Base-by-base conservation (phyloP, 1,284 basidiomycete species). In the Ganoderma boninense region DNA sequence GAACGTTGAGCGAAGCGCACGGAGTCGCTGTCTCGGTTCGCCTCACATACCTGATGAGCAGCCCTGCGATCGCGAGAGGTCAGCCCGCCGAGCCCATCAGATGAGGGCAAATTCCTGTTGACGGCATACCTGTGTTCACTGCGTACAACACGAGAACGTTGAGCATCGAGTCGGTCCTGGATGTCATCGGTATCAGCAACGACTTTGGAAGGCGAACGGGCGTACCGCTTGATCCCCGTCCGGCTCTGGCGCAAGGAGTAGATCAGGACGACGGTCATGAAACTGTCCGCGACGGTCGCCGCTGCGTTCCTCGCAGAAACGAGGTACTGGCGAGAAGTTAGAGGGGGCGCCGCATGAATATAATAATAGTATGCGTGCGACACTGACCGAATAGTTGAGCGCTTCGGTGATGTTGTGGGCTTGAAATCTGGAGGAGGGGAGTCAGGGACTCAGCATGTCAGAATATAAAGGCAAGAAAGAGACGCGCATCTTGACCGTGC, bases 81-180 rank as follows among this genome's bases (percentile, higher is more conserved):
- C 32, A 32, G 32, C 32, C 32, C 4, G 4, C 32, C 3, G 4
- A 32, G 0, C 4, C 32, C 32, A 32, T 32, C 32, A 32, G 32
- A 32, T 5, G 32, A 32, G 32, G 13, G 16, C 5, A 16, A 2
- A 2, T 56, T 32, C 13, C 54, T 32, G 29, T 29, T 14, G 7
- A 32, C 1, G 13, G 6, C 29, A 29, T 29, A 59, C 71, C 71
- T 2, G 71, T 72, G 44, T 68, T 72, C 3, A 69, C 42, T 0
- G 71, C 26, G 40, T 69, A 72, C 43, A 69, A 49, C 26, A 69
- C 65, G 32, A 72, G 26, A 35, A 62, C 42, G 54, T 69, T 63
- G 38, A 72, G 62, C 52, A 65, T 68, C 7, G 65, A 67, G 65
- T 72, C 71, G 2, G 66, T 72, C 10, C 49, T 54, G 13, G n/a